These are phyloP conservation scores for Metschnikowia aberdeeniae DNA, from an alignment of 805 yeast species.

Conservation along the genomic window DNA sequence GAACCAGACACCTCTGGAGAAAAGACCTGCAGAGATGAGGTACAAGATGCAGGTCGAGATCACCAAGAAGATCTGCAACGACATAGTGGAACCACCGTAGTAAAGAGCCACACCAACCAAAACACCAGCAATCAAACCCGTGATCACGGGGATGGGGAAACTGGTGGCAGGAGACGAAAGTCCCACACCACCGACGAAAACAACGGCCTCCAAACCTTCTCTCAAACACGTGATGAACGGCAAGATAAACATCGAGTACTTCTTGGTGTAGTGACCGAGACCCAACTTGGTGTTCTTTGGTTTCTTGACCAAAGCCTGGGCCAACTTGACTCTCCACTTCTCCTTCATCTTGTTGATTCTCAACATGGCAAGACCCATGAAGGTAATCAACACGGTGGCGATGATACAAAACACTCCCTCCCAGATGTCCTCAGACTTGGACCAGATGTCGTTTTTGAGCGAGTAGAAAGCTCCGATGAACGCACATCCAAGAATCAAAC, in stretches of 20 bases:
- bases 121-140: conserved; percentile 79
- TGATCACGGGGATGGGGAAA: conserved; percentile 87
- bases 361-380: conserved; percentile 95
- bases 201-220: conserved; percentile 71
- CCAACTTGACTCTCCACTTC: conserved; percentile 94
- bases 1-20: conserved; percentile 90
- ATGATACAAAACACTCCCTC: conserved; percentile 92
- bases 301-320: conserved; percentile 60
- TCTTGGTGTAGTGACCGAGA: conserved; percentile 54
- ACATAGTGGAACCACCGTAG: conserved; percentile 75
- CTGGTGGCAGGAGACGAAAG: conserved; percentile 35
- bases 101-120: conserved; percentile 66
- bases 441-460: conserved; percentile 78
- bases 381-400: conserved; percentile 81
- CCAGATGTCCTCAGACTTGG: conserved; percentile 88
- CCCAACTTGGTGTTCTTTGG: conserved; percentile 45
- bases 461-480: conserved; percentile 92
- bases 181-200: conserved; percentile 44
- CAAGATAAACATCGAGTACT: conserved; percentile 82
- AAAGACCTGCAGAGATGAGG: conserved; percentile 89
- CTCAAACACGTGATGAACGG: conserved; percentile 89
- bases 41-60: conserved; percentile 85
- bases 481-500: conserved; percentile 84
- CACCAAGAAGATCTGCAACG: conserved; percentile 84
- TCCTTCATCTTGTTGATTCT: conserved; percentile 93